A percentile compares a stretch with the other conserved stretches of the same genome.
These are phyloP conservation scores for Sporobolomyces roseus DNA, from an alignment of 768 basidiomycete genomes.

Conservation along the genomic window DNA sequence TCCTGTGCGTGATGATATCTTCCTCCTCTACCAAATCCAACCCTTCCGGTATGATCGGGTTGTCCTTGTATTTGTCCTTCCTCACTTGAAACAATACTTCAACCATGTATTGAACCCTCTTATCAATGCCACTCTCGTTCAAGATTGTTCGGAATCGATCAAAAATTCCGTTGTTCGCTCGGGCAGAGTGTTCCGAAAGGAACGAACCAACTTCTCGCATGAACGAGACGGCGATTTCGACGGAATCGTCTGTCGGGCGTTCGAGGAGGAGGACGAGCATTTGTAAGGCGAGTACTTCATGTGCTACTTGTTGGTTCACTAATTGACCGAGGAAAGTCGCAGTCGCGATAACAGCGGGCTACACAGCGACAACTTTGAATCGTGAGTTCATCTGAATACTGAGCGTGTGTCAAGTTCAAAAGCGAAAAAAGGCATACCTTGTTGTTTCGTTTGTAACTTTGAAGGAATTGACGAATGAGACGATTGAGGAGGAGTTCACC, in stretches of 20 bases:
- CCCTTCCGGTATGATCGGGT: constrained; percentile 88
- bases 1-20: constrained; percentile 92
- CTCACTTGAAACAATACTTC: constrained; percentile 98
- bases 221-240: constrained; percentile 96
- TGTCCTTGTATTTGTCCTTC: constrained; percentile 99
- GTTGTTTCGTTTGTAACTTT: constrained; percentile 93
- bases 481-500: constrained; percentile 85
- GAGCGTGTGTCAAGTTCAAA: neutral
- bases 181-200: constrained; percentile 85
- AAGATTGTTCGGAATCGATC: constrained; percentile 95
- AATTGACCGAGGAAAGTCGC: constrained; percentile 82
- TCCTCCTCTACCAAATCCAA: constrained; percentile 96
- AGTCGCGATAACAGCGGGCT: constrained; percentile 90
- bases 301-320: constrained; percentile 87
- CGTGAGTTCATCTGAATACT: constrained; percentile 1
- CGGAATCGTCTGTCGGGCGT: constrained; percentile 91
- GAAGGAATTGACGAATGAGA: constrained; percentile 88
- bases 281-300: constrained; percentile 89
- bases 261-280: constrained; percentile 94
- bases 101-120: constrained; percentile 98
- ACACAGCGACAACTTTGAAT: neutral
- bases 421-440: constrained; percentile 61
- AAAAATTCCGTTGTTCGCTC: constrained; percentile 88
- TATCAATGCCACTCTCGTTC: constrained; percentile 90
- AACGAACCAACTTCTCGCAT: constrained; percentile 96